Percentiles rank a stretch among this genome's conserved stretches.
phyloP scores from a whole-genome alignment of 2,329 filamentous ascomycete species.

The Arthroderma sp. region DNA sequence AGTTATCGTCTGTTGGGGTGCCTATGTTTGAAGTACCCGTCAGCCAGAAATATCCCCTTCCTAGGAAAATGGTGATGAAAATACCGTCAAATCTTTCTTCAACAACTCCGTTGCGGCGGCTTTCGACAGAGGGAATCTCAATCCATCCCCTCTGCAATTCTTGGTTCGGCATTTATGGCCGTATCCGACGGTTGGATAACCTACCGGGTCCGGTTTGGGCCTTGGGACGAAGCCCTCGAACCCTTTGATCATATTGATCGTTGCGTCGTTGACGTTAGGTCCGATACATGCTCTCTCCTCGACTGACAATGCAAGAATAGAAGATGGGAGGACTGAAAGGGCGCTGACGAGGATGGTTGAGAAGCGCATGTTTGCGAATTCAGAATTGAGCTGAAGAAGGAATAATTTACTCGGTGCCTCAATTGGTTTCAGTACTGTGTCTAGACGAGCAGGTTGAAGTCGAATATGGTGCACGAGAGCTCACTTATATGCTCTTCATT shows the following conservation, averaged over 20 bases:
- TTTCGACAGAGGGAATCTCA: slow-evolving; percentile 33
- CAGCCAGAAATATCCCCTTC: slow-evolving; percentile 20
- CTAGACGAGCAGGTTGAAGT: too few species aligned
- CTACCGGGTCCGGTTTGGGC: slow-evolving; percentile 29
- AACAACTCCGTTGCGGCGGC: slow-evolving; percentile 30
- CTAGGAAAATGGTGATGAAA: slow-evolving; percentile 25
- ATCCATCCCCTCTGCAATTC: slow-evolving; percentile 34
- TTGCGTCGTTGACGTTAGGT: slow-evolving; percentile 21
- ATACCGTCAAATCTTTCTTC: slow-evolving; percentile 25
- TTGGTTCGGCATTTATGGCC: slow-evolving; percentile 35
- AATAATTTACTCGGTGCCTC: too few species aligned
- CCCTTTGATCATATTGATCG: slow-evolving; percentile 24
- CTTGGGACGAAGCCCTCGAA: slow-evolving; percentile 24
- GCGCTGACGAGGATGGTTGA: too few species aligned
- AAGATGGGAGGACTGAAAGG: too few species aligned
- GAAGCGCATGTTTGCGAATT: too few species aligned
- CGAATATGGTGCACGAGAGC: too few species aligned
- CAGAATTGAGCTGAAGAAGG: too few species aligned
- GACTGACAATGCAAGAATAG: too few species aligned
- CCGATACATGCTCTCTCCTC: slow-evolving; percentile 9
- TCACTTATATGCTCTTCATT: too few species aligned
- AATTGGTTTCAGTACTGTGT: too few species aligned
- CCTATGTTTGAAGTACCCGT: slow-evolving; percentile 19
- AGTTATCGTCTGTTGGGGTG: slow-evolving; percentile 29
- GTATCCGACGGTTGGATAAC: slow-evolving; percentile 38